These are phyloP conservation scores for Fraxinus paxiana DNA, from an alignment of 305 asterid species.

Conservation along the genomic window DNA sequence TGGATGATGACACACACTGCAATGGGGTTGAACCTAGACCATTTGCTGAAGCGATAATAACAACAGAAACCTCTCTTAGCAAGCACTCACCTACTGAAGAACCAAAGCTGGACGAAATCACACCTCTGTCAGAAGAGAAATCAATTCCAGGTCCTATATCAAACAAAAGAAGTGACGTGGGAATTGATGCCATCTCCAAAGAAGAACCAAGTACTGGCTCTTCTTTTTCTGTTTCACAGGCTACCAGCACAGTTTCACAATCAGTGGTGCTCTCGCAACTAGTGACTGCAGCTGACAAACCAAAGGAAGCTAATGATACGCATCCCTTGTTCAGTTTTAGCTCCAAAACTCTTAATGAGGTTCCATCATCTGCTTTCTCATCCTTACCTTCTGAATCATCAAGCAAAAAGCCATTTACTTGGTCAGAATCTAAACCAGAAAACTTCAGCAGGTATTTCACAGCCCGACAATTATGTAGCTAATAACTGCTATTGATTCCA, in stretches of 20 bases:
- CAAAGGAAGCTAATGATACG: constrained; percentile 33
- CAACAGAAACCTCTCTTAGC: constrained; percentile 20
- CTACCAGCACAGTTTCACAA: constrained; percentile 23
- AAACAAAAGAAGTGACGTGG: constrained; percentile 26
- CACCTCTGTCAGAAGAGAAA: constrained; percentile 30
- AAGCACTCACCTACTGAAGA: constrained; percentile 32
- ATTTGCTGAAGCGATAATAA: constrained; percentile 29
- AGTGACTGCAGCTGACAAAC: constrained; percentile 28
- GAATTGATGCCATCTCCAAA: constrained; percentile 14
- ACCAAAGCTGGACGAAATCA: constrained; percentile 20
- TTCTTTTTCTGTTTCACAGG: constrained; percentile 23
- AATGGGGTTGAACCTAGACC: constrained; percentile 36
- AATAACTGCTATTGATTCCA: constrained; percentile 5
- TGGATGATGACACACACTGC: constrained; percentile 39
- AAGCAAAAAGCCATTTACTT: constrained; percentile 23
- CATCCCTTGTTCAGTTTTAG: constrained; percentile 35
- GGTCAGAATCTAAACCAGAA: constrained; percentile 24
- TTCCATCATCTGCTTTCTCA: constrained; percentile 21
- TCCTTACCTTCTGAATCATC: constrained; percentile 28
- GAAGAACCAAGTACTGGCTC: constrained; percentile 27
- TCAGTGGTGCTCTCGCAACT: constrained; percentile 25
- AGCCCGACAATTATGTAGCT: constrained; percentile 6
- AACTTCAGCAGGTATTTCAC: constrained; percentile 37
- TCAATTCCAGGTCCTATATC: constrained; percentile 20
- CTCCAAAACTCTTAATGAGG: constrained; percentile 36